These are phyloP conservation scores for Rhizophagus sp. DNA, from an alignment of 192 early-diverging fungal genomes.

Conservation along the genomic window DNA sequence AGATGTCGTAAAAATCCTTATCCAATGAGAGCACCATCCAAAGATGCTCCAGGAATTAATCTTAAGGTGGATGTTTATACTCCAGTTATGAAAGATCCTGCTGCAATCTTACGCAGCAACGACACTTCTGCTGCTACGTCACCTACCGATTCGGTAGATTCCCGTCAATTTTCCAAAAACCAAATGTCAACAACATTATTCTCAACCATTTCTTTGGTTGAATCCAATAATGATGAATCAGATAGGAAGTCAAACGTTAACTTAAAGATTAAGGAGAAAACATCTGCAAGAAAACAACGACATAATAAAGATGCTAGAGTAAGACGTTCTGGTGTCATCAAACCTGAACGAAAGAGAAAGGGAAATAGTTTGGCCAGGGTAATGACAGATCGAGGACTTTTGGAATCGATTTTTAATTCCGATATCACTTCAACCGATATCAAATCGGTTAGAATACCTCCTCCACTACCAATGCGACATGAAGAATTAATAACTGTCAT, in stretches of 20 bases:
- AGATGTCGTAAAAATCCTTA: constrained; percentile 1
- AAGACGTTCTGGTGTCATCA: not conserved
- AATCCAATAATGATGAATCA: not conserved
- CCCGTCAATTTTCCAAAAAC: not conserved
- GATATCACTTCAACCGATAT: constrained; percentile 5
- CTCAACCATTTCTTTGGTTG: not conserved
- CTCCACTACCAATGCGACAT: not conserved
- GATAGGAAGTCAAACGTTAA: not conserved
- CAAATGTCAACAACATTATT: not conserved
- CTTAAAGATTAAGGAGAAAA: not conserved
- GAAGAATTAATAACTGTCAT: not conserved
- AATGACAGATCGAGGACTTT: constrained; percentile 22
- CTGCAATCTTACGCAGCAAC: not conserved
- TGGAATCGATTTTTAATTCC: not conserved
- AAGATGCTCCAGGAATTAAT: not conserved
- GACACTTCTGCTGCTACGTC: not conserved
- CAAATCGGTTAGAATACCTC: constrained; percentile 3
- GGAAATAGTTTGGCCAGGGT: constrained; percentile 22
- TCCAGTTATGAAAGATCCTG: not conserved
- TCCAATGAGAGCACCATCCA: not conserved
- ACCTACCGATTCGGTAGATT: not conserved
- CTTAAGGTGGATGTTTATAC: not conserved
- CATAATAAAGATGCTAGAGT: not conserved
- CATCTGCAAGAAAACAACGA: not conserved
- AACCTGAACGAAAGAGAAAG: not conserved